Conservation (phyloP, 108 stramenopile genomes). For the Nannochloropsis oceanica region DNA sequence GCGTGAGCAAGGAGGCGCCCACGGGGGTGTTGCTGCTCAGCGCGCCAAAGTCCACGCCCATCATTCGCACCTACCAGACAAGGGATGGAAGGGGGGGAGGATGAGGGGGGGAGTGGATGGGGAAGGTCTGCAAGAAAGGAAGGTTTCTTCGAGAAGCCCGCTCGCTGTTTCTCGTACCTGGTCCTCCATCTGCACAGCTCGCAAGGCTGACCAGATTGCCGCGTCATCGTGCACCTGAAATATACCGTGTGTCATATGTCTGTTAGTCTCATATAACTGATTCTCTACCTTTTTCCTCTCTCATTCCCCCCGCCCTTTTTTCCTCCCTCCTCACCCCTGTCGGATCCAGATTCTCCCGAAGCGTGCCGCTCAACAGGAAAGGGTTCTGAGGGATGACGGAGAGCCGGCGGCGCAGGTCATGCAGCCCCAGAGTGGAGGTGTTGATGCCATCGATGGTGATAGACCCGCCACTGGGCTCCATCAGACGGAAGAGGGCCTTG, state of each 20-base stretch:
- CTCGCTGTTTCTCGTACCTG: neutral
- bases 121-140: no score
- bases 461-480: slow-evolving; percentile 43
- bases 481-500: slow-evolving; percentile 59
- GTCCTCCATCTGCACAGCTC: slow-evolving; percentile 1
- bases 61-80: neutral
- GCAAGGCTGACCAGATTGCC: neutral
- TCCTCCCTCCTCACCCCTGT: slow-evolving; percentile 48
- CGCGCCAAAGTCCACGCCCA: neutral
- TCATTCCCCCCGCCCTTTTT: no score
- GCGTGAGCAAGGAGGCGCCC: no score
- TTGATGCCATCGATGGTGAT: slow-evolving; percentile 82
- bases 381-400: slow-evolving; percentile 87
- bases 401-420: slow-evolving; percentile 58
- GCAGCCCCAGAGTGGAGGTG: slow-evolving; percentile 50
- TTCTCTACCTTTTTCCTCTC: slow-evolving; percentile 32
- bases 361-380: slow-evolving; percentile 69
- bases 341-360: slow-evolving; percentile 87
- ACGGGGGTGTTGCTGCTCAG: neutral
- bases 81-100: no score
- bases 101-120: no score
- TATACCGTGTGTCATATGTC: neutral
- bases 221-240: neutral
- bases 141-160: no score
- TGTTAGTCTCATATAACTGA: neutral